phyloP scores from a whole-genome alignment of 306 rosid species.

The Prunus davidiana region DNA sequence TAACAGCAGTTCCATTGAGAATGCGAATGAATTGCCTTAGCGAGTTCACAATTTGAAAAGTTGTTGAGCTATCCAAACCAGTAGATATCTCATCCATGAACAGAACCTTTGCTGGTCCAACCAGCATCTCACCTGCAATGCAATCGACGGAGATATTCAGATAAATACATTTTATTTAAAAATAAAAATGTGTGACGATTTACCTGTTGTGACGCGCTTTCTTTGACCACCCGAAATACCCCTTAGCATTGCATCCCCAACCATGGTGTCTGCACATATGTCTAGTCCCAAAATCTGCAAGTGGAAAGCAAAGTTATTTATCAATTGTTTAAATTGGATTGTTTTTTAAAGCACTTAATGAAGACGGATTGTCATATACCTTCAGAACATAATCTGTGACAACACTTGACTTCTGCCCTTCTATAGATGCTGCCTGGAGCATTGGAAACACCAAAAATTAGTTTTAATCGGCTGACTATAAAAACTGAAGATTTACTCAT shows the following conservation, averaged over 20 bases:
- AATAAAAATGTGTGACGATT: not conserved
- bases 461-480: not conserved
- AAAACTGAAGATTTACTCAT: not conserved
- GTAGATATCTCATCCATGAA: constrained; percentile 55
- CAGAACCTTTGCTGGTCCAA: constrained; percentile 43
- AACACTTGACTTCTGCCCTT: constrained; percentile 31
- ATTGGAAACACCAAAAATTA: not conserved
- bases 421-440: constrained; percentile 32
- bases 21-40: constrained; percentile 32
- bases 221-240: constrained; percentile 54
- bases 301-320: not conserved
- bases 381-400: constrained; percentile 41
- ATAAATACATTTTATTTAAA: not conserved
- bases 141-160: not conserved
- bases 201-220: constrained; percentile 52
- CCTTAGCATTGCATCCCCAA: constrained; percentile 39
- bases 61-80: constrained; percentile 41
- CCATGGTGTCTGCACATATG: constrained; percentile 39
- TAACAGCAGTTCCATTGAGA: constrained; percentile 33
- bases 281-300: constrained; percentile 43
- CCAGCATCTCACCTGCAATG: constrained; percentile 44
- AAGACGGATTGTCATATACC: constrained; percentile 17
- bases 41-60: constrained; percentile 46
- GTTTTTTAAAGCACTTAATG: not conserved
- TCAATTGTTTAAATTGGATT: not conserved